Evolutionary conservation across 371 early-diverging fungal genomes (phyloP), one percentile per base, ranked within the genome.

Genomic region (Entomophthora muscae): DNA sequence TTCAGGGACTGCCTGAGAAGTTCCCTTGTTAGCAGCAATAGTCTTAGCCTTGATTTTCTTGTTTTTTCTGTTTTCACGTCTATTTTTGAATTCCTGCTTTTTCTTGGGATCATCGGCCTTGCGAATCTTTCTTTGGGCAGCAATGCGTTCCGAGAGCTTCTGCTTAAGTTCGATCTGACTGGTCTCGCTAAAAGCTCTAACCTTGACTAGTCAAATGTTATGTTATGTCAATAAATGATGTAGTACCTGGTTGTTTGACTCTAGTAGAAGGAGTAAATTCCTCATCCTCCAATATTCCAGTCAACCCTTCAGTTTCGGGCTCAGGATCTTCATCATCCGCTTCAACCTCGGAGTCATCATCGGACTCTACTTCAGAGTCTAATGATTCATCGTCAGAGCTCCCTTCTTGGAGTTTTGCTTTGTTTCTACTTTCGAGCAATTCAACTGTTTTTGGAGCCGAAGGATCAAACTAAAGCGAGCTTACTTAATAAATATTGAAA

Each of bases 71-170:
- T 60, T 60, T 33, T 60, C 32, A 5, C 60, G 5, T 24, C 31
- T 60, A 3, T 23, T 30, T 29, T n/a, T 3, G 26, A 60, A 17
- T 32, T 30, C n/a, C 29, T 28, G 32, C 24, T 32, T 60, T 5
- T 30, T 23, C 33, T 60, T 60, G 30, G 60, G 60, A 32, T 60
- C 60, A 3, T 60, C 60, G n/a, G 60, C 60, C 33, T 60, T 60
- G n/a, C 60, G 30, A 7, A 32, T n/a, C 2, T 60, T 10, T 23
- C 60, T 3, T 32, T n/a, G 26, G 5, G 3, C 33, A 10, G 30
- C 29, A 24, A 60, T 60, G 30, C 31, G 30, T 21, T 60, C 60
- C 3, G 7, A 7, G 24, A 60, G 60, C 26, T 51, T 60, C 3
- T 60, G 1, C 10, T 51, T 23, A 5, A 60, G 60, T 22, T 60